Evolutionary conservation across 202 grass and related monocot species (phyloP), one percentile per base, ranked within the genome.

Genomic region (Saccharum hybrid): DNA sequence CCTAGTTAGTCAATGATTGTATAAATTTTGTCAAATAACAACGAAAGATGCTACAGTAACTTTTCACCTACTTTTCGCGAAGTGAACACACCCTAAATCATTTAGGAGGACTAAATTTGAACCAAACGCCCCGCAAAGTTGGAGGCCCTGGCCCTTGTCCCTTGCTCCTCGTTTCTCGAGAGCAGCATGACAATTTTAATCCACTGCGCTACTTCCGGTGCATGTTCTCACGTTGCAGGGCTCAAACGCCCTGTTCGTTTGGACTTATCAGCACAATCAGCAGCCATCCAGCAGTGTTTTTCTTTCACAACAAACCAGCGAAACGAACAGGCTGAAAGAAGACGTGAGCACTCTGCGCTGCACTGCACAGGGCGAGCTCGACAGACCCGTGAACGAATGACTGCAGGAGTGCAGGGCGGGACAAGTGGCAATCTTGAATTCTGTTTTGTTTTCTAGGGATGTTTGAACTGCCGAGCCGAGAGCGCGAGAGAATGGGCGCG

Each of bases 191-290:
- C 74, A 78, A 31, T 9, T 40, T 69, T 59, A 59, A 37, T 8
- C n/a, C 68, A n/a, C 43, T 7, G 60, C 64, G 14, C 10, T 7
- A 30, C 61, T 38, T 65, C 72, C 19, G 36, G 43, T 7, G 19
- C 65, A 26, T 19, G 81, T 46, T 59, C 61, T 74, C 41, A 10
- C 38, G 63, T 61, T 37, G 67, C 79, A 71, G 67, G 79, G 79
- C 79, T 71, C 79, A 66, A 81, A 26, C 26, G 26, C 26, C 26
- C 26, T 26, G 26, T 26, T 26, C 26, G 26, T 26, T 26, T 26
- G 26, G 26, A 26, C 26, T 26, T 26, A 26, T 26, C 26, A 26
- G 26, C 26, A 26, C 26, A 26, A 26, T 26, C 26, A 26, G 26
- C 26, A 26, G 26, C 26, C 26, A 26, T 26, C 26, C 26, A 26